A percentile compares a stretch with the other conserved stretches of the same genome.
These are phyloP conservation scores for Dendrobium huoshanense DNA, from an alignment of 106 monocot species.

Conservation along the genomic window DNA sequence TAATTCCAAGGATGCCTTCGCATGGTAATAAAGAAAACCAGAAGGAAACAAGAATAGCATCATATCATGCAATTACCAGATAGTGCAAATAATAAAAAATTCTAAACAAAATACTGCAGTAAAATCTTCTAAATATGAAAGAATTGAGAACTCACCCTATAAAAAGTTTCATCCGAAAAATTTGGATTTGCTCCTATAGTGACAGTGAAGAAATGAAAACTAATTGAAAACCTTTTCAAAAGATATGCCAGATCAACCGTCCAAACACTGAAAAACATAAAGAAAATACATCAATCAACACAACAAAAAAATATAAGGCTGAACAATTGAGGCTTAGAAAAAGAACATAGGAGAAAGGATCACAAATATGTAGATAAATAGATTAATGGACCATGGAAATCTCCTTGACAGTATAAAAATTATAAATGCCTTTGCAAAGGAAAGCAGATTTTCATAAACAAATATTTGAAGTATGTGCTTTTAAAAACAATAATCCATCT, in stretches of 20 bases:
- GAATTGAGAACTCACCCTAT: slow-evolving; percentile 46
- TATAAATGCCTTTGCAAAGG: not conserved
- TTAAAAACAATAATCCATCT: not conserved
- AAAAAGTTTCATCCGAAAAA: slow-evolving; percentile 69
- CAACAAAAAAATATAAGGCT: not conserved
- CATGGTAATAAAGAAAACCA: not conserved
- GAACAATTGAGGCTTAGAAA: not conserved
- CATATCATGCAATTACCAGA: not conserved
- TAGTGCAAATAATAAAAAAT: not conserved
- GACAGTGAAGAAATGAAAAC: slow-evolving; percentile 81
- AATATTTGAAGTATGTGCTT: not conserved
- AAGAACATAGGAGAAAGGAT: not conserved
- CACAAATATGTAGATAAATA: not conserved
- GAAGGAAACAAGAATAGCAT: not conserved
- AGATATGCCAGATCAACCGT: slow-evolving; percentile 93
- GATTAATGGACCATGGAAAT: not conserved
- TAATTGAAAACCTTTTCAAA: slow-evolving; percentile 73
- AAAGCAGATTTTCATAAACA: not conserved
- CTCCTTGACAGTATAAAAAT: not conserved
- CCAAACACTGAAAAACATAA: slow-evolving; percentile 79
- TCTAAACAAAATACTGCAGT: not conserved
- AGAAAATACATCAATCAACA: slow-evolving; percentile 3
- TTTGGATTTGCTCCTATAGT: slow-evolving; percentile 87
- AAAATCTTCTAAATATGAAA: not conserved
- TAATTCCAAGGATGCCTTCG: not conserved